Base-by-base conservation (phyloP, 768 basidiomycete genomes). In the Kwoniella dendrophila region DNA sequence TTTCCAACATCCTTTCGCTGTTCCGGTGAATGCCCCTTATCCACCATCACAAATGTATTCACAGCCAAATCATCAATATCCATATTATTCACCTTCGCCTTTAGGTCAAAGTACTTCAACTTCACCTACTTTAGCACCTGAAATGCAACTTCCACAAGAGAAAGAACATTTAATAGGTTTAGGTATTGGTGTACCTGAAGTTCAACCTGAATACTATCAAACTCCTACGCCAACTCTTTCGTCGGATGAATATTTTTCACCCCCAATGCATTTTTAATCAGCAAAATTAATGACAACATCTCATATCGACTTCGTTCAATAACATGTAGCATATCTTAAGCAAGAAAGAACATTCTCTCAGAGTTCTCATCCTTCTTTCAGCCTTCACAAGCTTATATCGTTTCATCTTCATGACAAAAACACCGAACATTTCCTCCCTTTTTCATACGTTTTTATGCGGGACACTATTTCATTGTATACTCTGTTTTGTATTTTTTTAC, bases 41-140 rank as follows among this genome's bases (percentile, higher is more conserved):
- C 64, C 33, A 14, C 60, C 20, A n/a, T 38, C 27, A 33, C 40
- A 36, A 20, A 26, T 43, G 32, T 16, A 27, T n/a, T n/a, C n/a
- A 27, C 30, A 38, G 32, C 45, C 56, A 18, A 43, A 16, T 20
- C 10, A 11, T 12, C 57, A 54, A 30, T 61, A 22, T 34, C 56
- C 50, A 12, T 33, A 53, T 30, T 65, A 62, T 45, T 68, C 56
- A 4, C 59, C 63, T 14, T 61, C 59, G 33, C 60, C 67, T 10
- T 38, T 58, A 7, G 51, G 34, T 27, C 56, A 62, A 29, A 62
- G 60, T 30, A 41, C 26, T 14, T 52, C 62, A 14, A 56, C 62
- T 33, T 69, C 68, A 16, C 72, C 72, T 11, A 72, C 75, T 12
- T 54, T 73, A 16, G 69, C 69, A 8, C 72, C 69, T 12, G 65